Percentiles rank a stretch among this genome's conserved stretches.
These are phyloP conservation scores for Lachancea nothofagi DNA, from an alignment of 805 yeast species.

Conservation along the genomic window DNA sequence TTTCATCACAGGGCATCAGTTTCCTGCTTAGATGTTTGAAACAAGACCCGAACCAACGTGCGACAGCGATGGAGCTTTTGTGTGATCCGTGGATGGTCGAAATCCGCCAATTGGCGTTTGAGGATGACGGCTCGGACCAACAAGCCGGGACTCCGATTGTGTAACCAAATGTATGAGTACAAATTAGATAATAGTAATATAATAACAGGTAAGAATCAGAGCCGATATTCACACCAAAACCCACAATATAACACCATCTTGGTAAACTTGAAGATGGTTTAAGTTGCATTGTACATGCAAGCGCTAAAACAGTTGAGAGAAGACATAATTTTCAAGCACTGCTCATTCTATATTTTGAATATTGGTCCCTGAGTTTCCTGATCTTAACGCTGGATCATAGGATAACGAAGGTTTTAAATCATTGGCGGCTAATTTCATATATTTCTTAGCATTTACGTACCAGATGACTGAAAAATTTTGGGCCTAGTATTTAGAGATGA, in stretches of 20 bases:
- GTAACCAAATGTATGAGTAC: background rate
- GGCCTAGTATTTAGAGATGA: background rate
- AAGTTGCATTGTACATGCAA: no score
- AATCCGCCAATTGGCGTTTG: slow-evolving; percentile 66
- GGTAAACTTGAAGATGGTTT: no score
- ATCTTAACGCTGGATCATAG: no score
- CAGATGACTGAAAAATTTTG: slow-evolving; percentile 6
- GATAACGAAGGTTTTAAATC: no score
- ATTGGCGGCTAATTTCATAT: no score
- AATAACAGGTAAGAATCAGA: background rate
- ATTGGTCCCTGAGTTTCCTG: no score
- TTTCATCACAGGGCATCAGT: slow-evolving; percentile 64
- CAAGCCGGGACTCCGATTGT: background rate
- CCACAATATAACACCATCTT: no score
- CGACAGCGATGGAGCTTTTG: slow-evolving; percentile 77
- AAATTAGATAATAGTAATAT: background rate
- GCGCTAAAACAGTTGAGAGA: no score
- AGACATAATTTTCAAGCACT: no score
- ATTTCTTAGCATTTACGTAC: no score
- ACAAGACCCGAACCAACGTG: slow-evolving; percentile 74
- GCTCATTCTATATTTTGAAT: no score
- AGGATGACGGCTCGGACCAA: slow-evolving; percentile 14
- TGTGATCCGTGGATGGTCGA: slow-evolving; percentile 86
- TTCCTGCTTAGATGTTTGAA: slow-evolving; percentile 74
- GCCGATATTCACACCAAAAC: no score